Base-by-base conservation (phyloP, 169 alveolate species). In the Plasmodium berghei region DNA sequence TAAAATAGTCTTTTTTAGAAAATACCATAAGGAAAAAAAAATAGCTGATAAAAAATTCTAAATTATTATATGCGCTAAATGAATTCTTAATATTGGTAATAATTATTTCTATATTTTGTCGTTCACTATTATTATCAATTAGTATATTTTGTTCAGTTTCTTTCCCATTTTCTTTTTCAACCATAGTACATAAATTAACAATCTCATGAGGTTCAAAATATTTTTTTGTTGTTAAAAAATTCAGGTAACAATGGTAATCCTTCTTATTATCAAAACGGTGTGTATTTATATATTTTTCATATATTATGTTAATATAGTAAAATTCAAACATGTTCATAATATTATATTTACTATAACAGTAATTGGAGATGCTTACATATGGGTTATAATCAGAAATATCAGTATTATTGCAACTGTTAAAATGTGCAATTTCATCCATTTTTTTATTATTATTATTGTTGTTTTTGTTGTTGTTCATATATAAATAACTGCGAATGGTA, bases 11-110 rank as follows among this genome's bases (percentile, higher is more conserved):
- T 42, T 73, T 73, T 64, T 77, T 52, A 10, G 26, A 18, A 22
- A 9, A 63, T 14, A 64, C 52, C 34, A 69, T 49, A n/a, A 77
- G 18, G 2, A 75, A 70, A 26, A 77, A 56, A 49, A 77, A 67
- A 69, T 77, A 77, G 56, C 89, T 77, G 18, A 77, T 40, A 26
- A n/a, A 56, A 42, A 64, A 49, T 66, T 72, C 69, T 22, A 72
- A 72, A 52, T 24, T 55, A 18, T 45, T 12, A 42, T 55, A 46
- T 5, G 42, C 45, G 42, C 18, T 75, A 24, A 64, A 75, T 45
- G 61, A n/a, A 6, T 42, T 5, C 14, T 64, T 52, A 52, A 77
- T 77, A 56, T 56, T 77, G 9, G 14, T 6, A 40, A 77, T 40
- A 8, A 77, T 14, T n/a, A n/a, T 14, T 64, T 56, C 69, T 16